Evolutionary conservation across 2,329 filamentous ascomycete species (phyloP).

Genomic region (Nakataea oryzae): DNA sequence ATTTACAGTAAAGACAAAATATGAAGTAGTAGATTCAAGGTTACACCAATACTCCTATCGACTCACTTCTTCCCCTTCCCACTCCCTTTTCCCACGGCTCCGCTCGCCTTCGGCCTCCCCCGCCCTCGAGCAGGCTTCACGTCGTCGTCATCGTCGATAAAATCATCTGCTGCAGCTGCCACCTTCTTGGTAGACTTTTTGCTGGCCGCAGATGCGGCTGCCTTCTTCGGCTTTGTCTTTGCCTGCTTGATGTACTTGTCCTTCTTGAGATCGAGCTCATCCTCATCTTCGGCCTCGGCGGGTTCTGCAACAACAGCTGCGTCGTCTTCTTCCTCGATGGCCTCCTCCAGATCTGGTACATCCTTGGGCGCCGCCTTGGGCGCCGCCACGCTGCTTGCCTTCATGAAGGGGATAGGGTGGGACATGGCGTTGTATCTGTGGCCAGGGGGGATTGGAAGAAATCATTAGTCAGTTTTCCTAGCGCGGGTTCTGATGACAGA

Average conservation of each 20-base stretch:
- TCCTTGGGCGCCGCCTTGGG: constrained; percentile 64
- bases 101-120: constrained; percentile 21
- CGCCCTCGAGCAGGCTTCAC: constrained; percentile 35
- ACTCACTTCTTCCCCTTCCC: constrained; percentile 35
- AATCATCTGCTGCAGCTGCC: constrained; percentile 26
- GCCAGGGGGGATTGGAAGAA: background rate
- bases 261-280: constrained; percentile 76
- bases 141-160: constrained; percentile 31
- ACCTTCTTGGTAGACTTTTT: constrained; percentile 13
- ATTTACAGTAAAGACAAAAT: background rate
- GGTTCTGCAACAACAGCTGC: constrained; percentile 51
- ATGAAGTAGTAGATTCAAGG: background rate
- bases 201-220: constrained; percentile 19
- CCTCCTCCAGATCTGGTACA: constrained; percentile 89
- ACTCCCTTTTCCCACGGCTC: constrained; percentile 25
- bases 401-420: constrained; percentile 94
- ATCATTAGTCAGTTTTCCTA: background rate
- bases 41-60: background rate
- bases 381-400: constrained; percentile 65
- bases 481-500: background rate
- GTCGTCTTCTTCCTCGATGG: constrained; percentile 86
- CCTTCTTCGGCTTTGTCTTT: constrained; percentile 59
- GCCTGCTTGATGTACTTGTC: constrained; percentile 95
- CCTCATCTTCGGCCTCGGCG: constrained; percentile 57
- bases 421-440: constrained; percentile 71